phyloP scores from a whole-genome alignment of 2,329 filamentous ascomycete genomes.

The Thermomyces lanuginosus region DNA sequence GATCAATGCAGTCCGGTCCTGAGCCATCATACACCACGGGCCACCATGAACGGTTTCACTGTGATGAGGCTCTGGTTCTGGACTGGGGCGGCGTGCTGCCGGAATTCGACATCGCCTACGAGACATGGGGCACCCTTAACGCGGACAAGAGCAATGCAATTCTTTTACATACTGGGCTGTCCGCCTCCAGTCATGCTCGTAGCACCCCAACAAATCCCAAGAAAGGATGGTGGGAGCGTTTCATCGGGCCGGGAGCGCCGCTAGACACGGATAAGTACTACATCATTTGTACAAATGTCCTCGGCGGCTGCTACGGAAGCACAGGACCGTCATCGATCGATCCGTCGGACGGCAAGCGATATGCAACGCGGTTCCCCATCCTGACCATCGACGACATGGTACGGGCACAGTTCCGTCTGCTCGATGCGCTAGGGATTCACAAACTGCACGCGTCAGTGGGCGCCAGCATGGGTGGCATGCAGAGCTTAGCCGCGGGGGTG shows the following conservation, averaged over 20 bases:
- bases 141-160: constrained; percentile 72
- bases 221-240: constrained; percentile 97
- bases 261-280: constrained; percentile 86
- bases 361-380: constrained; percentile 90
- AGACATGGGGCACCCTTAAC: constrained; percentile 78
- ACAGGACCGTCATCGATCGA: constrained; percentile 82
- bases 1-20: constrained; percentile 57
- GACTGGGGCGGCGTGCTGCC: constrained; percentile 92
- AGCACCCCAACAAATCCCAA: constrained; percentile 76
- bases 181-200: constrained; percentile 91
- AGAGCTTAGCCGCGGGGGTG: constrained; percentile 72
- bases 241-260: constrained; percentile 74
- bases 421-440: constrained; percentile 60
- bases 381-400: constrained; percentile 97
- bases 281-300: constrained; percentile 88
- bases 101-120: constrained; percentile 80
- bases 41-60: constrained; percentile 62
- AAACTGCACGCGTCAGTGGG: constrained; percentile 85
- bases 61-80: constrained; percentile 55
- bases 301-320: constrained; percentile 90
- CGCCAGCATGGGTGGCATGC: constrained; percentile 97
- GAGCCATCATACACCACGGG: constrained; percentile 91
- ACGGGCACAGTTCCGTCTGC: constrained; percentile 74
- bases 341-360: constrained; percentile 70
- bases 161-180: constrained; percentile 81